A percentile compares a stretch with the other conserved stretches of the same genome.
Conservation (phyloP, 768 basidiomycete genomes). For the Boletus reticulatus region DNA sequence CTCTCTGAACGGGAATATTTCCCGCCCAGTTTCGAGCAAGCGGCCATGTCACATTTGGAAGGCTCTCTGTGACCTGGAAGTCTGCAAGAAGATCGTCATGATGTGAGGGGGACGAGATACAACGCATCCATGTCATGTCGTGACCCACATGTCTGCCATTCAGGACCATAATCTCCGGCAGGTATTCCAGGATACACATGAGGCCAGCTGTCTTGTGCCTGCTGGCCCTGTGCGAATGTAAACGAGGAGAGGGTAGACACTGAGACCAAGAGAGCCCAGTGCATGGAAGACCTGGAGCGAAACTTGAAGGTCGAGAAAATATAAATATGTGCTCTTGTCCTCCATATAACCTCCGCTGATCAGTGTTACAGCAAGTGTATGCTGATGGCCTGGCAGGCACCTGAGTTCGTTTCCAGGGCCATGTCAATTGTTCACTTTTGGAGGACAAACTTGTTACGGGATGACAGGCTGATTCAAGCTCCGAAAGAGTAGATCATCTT, state of each 20-base stretch:
- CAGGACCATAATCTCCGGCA: conserved; percentile 46
- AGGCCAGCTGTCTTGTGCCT: conserved; percentile 26
- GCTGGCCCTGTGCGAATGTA: neutral
- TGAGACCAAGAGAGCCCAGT: neutral
- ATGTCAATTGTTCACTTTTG: too few relatives aligned
- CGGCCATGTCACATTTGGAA: conserved; percentile 59
- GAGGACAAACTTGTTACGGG: too few relatives aligned
- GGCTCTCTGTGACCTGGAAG: conserved; percentile 50
- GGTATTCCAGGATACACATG: conserved; percentile 43
- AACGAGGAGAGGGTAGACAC: neutral
- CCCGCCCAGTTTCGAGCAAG: conserved; percentile 55
- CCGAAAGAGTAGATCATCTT: too few relatives aligned
- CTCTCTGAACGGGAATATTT: conserved; percentile 58
- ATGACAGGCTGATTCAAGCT: too few relatives aligned
- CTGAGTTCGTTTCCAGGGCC: too few relatives aligned
- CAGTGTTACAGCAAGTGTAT: too few relatives aligned
- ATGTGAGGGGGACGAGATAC: neutral
- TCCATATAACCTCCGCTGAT: too few relatives aligned
- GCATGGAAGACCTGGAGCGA: neutral
- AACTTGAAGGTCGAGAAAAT: neutral
- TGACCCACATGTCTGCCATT: conserved; percentile 59
- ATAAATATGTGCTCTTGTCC: too few relatives aligned
- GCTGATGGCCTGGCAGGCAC: too few relatives aligned
- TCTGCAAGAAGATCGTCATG: conserved; percentile 37
- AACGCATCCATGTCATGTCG: neutral